Evolutionary conservation across 1,284 basidiomycete genomes (phyloP).

Genomic region (Volvariella surrecta): DNA sequence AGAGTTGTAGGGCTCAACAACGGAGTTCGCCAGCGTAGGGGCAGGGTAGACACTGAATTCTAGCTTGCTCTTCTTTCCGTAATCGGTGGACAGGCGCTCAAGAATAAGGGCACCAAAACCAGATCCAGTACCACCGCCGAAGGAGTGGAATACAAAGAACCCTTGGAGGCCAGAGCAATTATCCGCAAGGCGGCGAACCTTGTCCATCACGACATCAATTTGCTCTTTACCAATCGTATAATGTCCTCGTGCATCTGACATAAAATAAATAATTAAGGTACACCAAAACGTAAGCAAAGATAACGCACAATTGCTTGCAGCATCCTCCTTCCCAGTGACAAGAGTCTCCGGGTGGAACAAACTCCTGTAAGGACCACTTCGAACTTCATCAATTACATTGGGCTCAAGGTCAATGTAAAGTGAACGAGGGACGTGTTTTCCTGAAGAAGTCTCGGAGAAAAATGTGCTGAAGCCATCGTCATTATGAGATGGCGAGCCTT

Average conservation of each 20-base stretch:
- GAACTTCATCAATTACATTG: slow-evolving; percentile 96
- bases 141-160: slow-evolving; percentile 99
- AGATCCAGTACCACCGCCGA: slow-evolving; percentile 98
- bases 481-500: slow-evolving; percentile 61
- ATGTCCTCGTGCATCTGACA: slow-evolving; percentile 87
- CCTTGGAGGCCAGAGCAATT: slow-evolving; percentile 98
- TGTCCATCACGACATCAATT: slow-evolving; percentile 91
- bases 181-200: slow-evolving; percentile 92
- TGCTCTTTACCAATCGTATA: slow-evolving; percentile 98
- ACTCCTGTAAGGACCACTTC: slow-evolving; percentile 89
- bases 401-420: slow-evolving; percentile 98
- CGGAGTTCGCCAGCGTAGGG: slow-evolving; percentile 90
- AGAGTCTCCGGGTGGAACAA: slow-evolving; percentile 99
- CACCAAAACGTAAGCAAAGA: slow-evolving; percentile 17
- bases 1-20: slow-evolving; percentile 99
- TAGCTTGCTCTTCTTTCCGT: slow-evolving; percentile 99
- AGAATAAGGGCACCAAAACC: slow-evolving; percentile 98
- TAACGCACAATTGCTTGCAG: slow-evolving; percentile 93
- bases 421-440: slow-evolving; percentile 97
- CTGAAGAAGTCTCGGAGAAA: slow-evolving; percentile 88
- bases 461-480: slow-evolving; percentile 97
- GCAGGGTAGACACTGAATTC: slow-evolving; percentile 99
- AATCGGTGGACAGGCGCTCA: slow-evolving; percentile 95
- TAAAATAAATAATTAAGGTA: slow-evolving; percentile 7
- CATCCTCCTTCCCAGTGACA: slow-evolving; percentile 98